Base-by-base conservation (phyloP, 2,329 filamentous ascomycete species). In the Exophiala lecanii-corni region DNA sequence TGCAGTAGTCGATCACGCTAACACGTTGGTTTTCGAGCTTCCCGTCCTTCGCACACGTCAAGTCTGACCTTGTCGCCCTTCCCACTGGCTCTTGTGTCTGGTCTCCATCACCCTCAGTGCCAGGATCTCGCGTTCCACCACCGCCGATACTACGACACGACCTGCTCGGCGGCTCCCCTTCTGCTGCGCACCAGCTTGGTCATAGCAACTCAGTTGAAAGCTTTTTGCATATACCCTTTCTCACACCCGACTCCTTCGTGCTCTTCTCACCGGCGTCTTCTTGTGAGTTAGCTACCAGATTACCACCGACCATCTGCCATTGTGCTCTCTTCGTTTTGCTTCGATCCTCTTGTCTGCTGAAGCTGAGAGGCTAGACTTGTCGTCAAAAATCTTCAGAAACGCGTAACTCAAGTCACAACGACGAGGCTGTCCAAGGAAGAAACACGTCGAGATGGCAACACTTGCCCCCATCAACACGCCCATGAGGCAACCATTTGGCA, bases 401-500 rank as follows among this genome's bases (percentile, higher is more conserved):
- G n/a, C n/a, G n/a, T n/a, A n/a, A n/a, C n/a, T n/a, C n/a, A n/a
- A n/a, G n/a, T n/a, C n/a, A n/a, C n/a, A n/a, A n/a, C n/a, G n/a
- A n/a, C n/a, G n/a, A n/a, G n/a, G n/a, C n/a, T n/a, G n/a, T n/a
- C n/a, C n/a, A n/a, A n/a, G n/a, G n/a, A n/a, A n/a, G n/a, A n/a
- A n/a, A n/a, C n/a, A n/a, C n/a, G n/a, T n/a, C n/a, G n/a, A n/a
- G 34, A 62, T 61, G 60, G 53, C 58, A n/a, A 53, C 58, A 28
- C 34, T 61, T 9, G 51, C 54, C 43, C 53, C 56, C 5, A 34
- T 60, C 34, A 47, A 51, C 35, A 55, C 57, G 30, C 49, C 56
- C 10, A 47, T 52, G 31, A 54, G 62, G 43, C 58, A 57, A 37
- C 61, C 62, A 5, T 62, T 64, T 47, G 60, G 59, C 18, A 42